Conservation (phyloP, 352 stramenopile species). For the Thraustochytrium striatum region DNA sequence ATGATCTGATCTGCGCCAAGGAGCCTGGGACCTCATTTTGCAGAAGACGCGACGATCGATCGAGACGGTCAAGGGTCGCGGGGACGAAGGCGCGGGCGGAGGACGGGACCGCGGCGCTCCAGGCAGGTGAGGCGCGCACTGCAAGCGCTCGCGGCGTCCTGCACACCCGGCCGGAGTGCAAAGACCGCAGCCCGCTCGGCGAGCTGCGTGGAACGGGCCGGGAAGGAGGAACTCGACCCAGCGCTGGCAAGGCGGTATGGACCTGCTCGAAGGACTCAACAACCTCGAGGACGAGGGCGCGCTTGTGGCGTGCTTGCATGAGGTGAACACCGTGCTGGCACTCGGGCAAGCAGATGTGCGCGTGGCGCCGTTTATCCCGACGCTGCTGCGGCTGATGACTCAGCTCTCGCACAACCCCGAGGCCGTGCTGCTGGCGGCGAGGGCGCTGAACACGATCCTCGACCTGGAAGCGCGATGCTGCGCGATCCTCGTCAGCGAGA, state of each 20-base stretch:
- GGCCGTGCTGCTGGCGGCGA: conserved; percentile 6
- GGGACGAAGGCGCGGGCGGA: too few relatives aligned
- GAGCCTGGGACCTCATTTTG: too few relatives aligned
- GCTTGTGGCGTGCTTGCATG: conserved; percentile 1
- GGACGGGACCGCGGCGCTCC: too few relatives aligned
- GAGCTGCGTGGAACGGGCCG: neutral
- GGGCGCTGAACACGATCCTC: conserved; percentile 31
- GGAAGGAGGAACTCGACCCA: neutral
- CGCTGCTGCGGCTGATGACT: conserved; percentile 11
- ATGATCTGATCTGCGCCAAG: too few relatives aligned
- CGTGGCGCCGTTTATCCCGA: conserved; percentile 7
- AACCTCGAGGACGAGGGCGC: conserved; percentile 19
- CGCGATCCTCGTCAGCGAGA: neutral
- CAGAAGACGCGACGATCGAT: too few relatives aligned
- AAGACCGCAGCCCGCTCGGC: too few relatives aligned
- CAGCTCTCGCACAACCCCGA: neutral
- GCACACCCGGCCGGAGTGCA: too few relatives aligned
- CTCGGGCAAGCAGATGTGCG: conserved; percentile 24
- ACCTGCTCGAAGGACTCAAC: neutral
- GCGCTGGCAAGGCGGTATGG: neutral
- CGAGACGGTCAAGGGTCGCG: too few relatives aligned
- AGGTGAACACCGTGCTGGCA: conserved; percentile 21
- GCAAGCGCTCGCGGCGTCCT: too few relatives aligned
- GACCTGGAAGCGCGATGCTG: conserved; percentile 22
- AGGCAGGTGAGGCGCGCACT: too few relatives aligned